These are phyloP conservation scores for Myriosclerotinia duriaeana DNA, from an alignment of 2,329 filamentous ascomycete genomes.

Conservation along the genomic window DNA sequence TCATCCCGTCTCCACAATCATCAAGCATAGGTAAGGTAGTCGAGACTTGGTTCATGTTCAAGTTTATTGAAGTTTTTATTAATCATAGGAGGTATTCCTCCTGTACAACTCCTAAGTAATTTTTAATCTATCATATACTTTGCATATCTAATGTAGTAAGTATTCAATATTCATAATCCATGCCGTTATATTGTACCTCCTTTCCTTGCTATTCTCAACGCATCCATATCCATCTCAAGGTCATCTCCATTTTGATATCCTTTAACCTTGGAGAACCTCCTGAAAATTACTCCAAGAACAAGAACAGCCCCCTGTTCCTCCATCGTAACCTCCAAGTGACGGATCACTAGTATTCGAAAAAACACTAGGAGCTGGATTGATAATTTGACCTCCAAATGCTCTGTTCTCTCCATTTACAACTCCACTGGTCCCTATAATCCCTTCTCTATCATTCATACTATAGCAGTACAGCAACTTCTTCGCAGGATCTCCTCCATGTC, in stretches of 20 bases:
- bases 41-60: neutral
- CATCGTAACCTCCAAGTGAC: constrained; percentile 60
- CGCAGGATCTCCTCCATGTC: constrained; percentile 57
- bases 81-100: neutral
- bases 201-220: neutral
- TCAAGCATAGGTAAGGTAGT: neutral
- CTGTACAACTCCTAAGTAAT: neutral
- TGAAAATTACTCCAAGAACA: constrained; percentile 59
- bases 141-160: constrained; percentile 7
- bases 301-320: constrained; percentile 61
- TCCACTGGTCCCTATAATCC: constrained; percentile 47
- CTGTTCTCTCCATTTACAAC: constrained; percentile 52
- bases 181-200: neutral
- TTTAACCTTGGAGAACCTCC: constrained; percentile 23
- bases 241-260: constrained; percentile 7
- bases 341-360: constrained; percentile 42
- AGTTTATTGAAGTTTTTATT: neutral
- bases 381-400: constrained; percentile 50
- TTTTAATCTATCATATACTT: constrained; percentile 19
- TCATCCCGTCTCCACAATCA: no score
- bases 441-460: constrained; percentile 49
- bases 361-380: constrained; percentile 51
- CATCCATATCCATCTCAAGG: constrained; percentile 1
- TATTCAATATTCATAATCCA: constrained; percentile 20
- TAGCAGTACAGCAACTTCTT: constrained; percentile 57